These are phyloP conservation scores for Mycena rosella DNA, from an alignment of 768 basidiomycete genomes.

Conservation along the genomic window DNA sequence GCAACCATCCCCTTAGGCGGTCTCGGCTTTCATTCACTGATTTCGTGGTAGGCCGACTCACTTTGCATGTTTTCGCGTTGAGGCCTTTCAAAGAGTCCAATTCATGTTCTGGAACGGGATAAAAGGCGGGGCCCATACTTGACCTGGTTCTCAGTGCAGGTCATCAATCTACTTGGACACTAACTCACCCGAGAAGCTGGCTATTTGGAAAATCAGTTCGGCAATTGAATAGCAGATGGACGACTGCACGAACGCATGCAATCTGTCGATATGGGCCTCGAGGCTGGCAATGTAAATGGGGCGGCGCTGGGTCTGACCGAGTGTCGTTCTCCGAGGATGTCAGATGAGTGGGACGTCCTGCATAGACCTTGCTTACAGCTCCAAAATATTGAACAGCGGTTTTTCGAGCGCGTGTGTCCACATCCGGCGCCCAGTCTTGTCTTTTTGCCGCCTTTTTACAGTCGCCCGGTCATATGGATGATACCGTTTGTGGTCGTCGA, in stretches of 20 bases:
- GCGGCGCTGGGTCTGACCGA: constrained; percentile 77
- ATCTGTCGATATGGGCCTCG: constrained; percentile 76
- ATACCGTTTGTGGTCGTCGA: constrained; percentile 8
- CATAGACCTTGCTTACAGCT: constrained; percentile 60
- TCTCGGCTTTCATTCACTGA: constrained; percentile 12
- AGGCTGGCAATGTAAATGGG: constrained; percentile 80
- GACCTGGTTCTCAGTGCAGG: neutral
- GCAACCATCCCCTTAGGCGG: constrained; percentile 75
- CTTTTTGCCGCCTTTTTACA: constrained; percentile 52
- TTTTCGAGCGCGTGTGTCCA: constrained; percentile 87
- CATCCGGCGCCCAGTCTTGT: constrained; percentile 72
- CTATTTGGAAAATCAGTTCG: neutral
- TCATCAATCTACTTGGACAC: too few relatives aligned
- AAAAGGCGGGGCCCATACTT: constrained; percentile 57
- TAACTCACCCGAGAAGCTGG: constrained; percentile 18
- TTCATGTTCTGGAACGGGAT: constrained; percentile 67
- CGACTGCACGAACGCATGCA: constrained; percentile 61
- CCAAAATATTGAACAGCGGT: constrained; percentile 72
- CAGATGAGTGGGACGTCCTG: constrained; percentile 4
- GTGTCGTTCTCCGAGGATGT: constrained; percentile 55
- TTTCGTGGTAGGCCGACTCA: constrained; percentile 40
- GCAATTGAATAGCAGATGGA: neutral
- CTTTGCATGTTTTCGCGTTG: constrained; percentile 85
- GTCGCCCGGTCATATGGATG: constrained; percentile 55
- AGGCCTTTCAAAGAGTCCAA: constrained; percentile 76